Conservation (phyloP, 768 basidiomycete genomes). For the Tulasnella sp. region DNA sequence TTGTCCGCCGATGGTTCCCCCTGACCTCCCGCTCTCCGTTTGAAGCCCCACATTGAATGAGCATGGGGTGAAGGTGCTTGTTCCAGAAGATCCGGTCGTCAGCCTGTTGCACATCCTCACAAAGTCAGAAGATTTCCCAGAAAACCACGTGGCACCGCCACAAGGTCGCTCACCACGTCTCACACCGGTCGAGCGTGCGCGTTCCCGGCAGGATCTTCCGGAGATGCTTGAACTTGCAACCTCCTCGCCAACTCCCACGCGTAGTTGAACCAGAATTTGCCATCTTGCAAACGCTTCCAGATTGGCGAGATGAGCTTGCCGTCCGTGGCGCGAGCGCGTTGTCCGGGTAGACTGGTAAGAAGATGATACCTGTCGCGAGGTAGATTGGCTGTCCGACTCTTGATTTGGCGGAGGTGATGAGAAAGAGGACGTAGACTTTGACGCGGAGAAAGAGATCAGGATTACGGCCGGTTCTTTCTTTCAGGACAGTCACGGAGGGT, state of each 20-base stretch:
- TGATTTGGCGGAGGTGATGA: slow-evolving; percentile 81
- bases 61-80: slow-evolving; percentile 65
- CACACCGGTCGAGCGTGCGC: slow-evolving; percentile 56
- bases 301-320: slow-evolving; percentile 84
- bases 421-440: slow-evolving; percentile 91
- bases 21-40: slow-evolving; percentile 69
- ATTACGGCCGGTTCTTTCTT: no score
- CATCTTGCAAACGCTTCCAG: slow-evolving; percentile 75
- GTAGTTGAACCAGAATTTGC: slow-evolving; percentile 88
- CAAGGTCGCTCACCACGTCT: slow-evolving; percentile 72
- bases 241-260: slow-evolving; percentile 86
- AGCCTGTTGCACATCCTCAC: slow-evolving; percentile 52
- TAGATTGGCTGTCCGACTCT: slow-evolving; percentile 86
- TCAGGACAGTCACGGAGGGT: no score
- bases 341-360: slow-evolving; percentile 79
- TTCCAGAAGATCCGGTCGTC: slow-evolving; percentile 99
- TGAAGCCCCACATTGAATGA: slow-evolving; percentile 59
- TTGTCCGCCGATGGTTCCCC: slow-evolving; percentile 11
- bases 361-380: slow-evolving; percentile 85
- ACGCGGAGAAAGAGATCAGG: no score
- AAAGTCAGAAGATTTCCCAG: neutral
- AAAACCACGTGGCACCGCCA: no score
- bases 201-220: neutral
- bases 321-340: no score
- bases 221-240: slow-evolving; percentile 76